Conservation (phyloP, 495 filamentous ascomycete genomes). For the Beverwykella pulmonaria region DNA sequence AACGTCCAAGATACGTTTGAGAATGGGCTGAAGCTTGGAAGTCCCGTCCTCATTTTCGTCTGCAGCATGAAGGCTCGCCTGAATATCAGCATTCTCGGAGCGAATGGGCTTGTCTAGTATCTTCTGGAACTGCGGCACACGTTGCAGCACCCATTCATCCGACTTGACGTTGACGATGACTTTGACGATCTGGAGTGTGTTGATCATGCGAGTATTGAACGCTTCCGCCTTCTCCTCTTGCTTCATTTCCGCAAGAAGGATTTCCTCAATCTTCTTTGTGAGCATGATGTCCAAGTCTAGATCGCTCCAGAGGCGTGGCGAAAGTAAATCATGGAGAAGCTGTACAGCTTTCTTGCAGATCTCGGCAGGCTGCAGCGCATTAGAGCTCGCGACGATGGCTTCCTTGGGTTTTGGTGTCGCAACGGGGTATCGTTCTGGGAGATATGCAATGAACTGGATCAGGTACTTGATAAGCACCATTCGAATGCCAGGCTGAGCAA, state of each 20-base stretch:
- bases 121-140: conserved; percentile 76
- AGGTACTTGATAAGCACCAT: conserved; percentile 87
- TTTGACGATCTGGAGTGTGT: conserved; percentile 85
- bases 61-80: conserved; percentile 80
- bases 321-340: conserved; percentile 83
- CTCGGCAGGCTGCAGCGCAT: conserved; percentile 64
- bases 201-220: conserved; percentile 80
- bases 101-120: conserved; percentile 87
- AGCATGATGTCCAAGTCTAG: conserved; percentile 82
- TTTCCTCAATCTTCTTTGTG: conserved; percentile 81
- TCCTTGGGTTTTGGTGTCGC: conserved; percentile 69
- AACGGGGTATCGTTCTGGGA: conserved; percentile 79
- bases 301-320: conserved; percentile 88
- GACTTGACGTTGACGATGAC: conserved; percentile 83
- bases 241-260: conserved; percentile 59
- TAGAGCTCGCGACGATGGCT: conserved; percentile 40
- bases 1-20: conserved; percentile 84
- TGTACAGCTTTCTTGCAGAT: conserved; percentile 81
- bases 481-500: conserved; percentile 56
- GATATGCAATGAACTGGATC: conserved; percentile 86
- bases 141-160: conserved; percentile 84
- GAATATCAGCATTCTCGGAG: conserved; percentile 84
- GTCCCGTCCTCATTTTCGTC: conserved; percentile 67
- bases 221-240: conserved; percentile 58
- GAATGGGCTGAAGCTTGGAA: conserved; percentile 64